Evolutionary conservation across 1,284 basidiomycete species (phyloP).

Genomic region (Leccinum solheimii): DNA sequence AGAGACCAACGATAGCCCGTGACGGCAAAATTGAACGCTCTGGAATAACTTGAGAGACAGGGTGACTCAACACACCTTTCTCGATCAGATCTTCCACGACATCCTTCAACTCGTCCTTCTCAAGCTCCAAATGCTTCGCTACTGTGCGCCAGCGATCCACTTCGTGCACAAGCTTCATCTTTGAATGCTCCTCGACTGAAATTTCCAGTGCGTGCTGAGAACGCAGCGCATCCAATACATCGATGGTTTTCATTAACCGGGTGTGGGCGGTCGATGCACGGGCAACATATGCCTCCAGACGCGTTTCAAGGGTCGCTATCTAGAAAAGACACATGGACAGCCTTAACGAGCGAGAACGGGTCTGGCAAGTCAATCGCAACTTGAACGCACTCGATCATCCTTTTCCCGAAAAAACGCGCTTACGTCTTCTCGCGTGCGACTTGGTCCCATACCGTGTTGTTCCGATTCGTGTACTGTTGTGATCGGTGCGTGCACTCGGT

Average conservation of each 20-base stretch:
- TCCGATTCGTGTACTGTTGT: not conserved
- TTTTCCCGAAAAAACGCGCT: constrained; percentile 26
- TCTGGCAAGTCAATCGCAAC: not conserved
- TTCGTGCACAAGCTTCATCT: constrained; percentile 40
- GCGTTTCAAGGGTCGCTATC: constrained; percentile 41
- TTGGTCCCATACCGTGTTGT: constrained; percentile 28
- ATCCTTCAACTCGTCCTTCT: constrained; percentile 55
- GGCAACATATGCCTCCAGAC: constrained; percentile 42
- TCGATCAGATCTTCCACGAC: constrained; percentile 54
- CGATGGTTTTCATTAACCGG: constrained; percentile 50
- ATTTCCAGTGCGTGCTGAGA: constrained; percentile 44
- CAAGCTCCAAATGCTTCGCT: constrained; percentile 42
- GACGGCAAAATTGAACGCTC: constrained; percentile 3
- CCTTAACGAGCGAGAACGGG: not conserved
- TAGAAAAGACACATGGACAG: constrained; percentile 16
- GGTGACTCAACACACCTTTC: constrained; percentile 48
- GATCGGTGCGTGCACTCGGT: not conserved
- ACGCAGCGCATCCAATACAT: constrained; percentile 50
- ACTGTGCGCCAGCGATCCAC: constrained; percentile 38
- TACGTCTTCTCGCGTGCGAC: constrained; percentile 20
- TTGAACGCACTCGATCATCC: constrained; percentile 33
- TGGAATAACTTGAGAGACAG: not conserved
- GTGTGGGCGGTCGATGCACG: constrained; percentile 49
- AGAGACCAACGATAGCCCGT: not conserved
- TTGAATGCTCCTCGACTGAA: constrained; percentile 37